phyloP scores from a whole-genome alignment of 73 alveolate genomes.

The Symbiodinium natans region DNA sequence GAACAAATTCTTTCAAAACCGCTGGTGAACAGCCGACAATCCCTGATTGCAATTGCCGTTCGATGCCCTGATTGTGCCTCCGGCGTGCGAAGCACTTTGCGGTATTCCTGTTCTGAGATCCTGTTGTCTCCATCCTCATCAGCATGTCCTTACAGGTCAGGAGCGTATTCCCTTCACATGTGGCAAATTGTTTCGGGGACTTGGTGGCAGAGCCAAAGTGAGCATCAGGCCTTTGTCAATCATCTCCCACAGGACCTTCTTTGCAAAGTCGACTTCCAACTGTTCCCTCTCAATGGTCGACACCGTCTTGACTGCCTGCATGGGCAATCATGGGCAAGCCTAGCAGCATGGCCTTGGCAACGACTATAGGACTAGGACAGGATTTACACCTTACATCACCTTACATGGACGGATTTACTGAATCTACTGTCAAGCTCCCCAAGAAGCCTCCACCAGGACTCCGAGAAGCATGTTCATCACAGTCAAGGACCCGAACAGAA shows the following conservation, averaged over 20 bases:
- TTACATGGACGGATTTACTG: too few relatives aligned
- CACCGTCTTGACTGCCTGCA: constrained; percentile 80
- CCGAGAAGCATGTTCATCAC: constrained; percentile 92
- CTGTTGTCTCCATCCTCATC: constrained; percentile 90
- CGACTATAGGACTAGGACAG: too few relatives aligned
- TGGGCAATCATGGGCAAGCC: too few relatives aligned
- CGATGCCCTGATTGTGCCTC: constrained; percentile 1
- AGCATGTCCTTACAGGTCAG: constrained; percentile 65
- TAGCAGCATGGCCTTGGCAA: too few relatives aligned
- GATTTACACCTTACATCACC: too few relatives aligned
- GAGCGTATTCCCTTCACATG: too few relatives aligned
- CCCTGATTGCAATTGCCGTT: too few relatives aligned
- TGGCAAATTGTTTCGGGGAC: too few relatives aligned
- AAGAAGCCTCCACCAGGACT: constrained; percentile 82
- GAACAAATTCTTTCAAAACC: too few relatives aligned
- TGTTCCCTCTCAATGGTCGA: constrained; percentile 86
- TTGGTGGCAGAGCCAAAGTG: too few relatives aligned
- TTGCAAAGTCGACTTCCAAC: constrained; percentile 88
- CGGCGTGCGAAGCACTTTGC: constrained; percentile 58
- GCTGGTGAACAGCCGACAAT: too few relatives aligned
- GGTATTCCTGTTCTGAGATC: constrained; percentile 70
- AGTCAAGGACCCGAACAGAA: constrained; percentile 67
- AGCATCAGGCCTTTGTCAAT: constrained; percentile 23
- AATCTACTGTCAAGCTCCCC: too few relatives aligned
- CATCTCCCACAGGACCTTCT: constrained; percentile 80